Evolutionary conservation across 176 grass and related monocot species (phyloP), one percentile per base, ranked within the genome.

Genomic region (Dactylis glomerata): DNA sequence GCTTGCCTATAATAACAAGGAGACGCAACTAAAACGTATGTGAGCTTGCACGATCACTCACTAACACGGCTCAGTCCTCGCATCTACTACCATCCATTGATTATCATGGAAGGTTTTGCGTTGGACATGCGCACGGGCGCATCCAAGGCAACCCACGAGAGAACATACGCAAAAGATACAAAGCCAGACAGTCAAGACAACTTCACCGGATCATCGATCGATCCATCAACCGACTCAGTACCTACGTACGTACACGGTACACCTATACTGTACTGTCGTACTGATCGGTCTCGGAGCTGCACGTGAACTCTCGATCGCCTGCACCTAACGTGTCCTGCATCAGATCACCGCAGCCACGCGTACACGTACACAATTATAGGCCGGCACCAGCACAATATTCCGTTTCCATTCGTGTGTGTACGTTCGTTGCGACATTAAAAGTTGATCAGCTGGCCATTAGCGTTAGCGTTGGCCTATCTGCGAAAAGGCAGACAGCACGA

Each of bases 221-320:
- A 46, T 82, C 6, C 8, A 47, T 24, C 65, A n/a, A 56, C 59
- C 45, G 44, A 46, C n/a, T 11, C 10, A 13, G 20, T 5, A 40
- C 10, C 5, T 42, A 74, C 54, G 12, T 23, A 44, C 47, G 47
- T 50, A 50, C 75, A 36, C n/a, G n/a, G n/a, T n/a, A n/a, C n/a
- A n/a, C n/a, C n/a, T n/a, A n/a, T n/a, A n/a, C n/a, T n/a, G n/a
- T n/a, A n/a, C 41, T 42, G 41, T 42, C 2, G 34, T 36, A 27
- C 51, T 38, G 54, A 8, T 47, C 9, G 31, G 3, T 58, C 19
- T 19, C 27, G 51, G 52, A 55, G 52, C 64, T 42, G 75, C 75
- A 84, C 87, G 87, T 79, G 87, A 84, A 74, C 87, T 38, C 64
- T 33, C 75, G 32, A 72, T 40, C 19, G 52, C 34, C 59, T 20